Evolutionary conservation across 106 monocot species (phyloP), one percentile per base, ranked within the genome.

Genomic region (Gastrodia elata): DNA sequence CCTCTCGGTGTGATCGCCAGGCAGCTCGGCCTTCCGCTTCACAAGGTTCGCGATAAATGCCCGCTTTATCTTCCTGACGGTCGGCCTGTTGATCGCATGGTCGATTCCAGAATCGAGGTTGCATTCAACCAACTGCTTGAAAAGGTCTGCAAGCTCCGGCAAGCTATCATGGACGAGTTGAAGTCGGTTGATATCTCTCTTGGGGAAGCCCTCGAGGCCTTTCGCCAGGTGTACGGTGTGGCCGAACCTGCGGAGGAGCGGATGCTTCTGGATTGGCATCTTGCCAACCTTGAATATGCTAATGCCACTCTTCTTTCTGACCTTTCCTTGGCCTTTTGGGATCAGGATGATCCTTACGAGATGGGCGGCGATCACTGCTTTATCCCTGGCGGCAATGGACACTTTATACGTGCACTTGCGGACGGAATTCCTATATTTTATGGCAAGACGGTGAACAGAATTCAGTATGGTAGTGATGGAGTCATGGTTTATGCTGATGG

Each of bases 321-420:
- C 43, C 85, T 99, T 1, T 99, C 98, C 2, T 91, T 99, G 98
- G 91, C 87, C 7, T 93, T 78, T 70, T 99, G 98, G 98, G 98
- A 99, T 40, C 98, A 99, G 87, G 98, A 99, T 40, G 98, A 99
- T 48, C 98, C 98, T 11, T 93, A 93, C 70, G 98, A 99, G 82
- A 99, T 99, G 98, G 98, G 93, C 2, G 93, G 93, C 3, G 98
- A 99, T 68, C 98, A 99, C 65, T 99, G 98, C 70, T 99, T 99
- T 70, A 93, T 99, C 24, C 98, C 98, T 6, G 93, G 98, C 1
- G 98, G 98, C 14, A 99, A 99, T 75, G 68, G 38, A 8, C 79
- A 83, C 37, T 99, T 99, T 46, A 80, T 99, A n/a, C 83, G 82
- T 6, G 91, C 87, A 13, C 74, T 93, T 8, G 88, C 87, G 0